A percentile compares a stretch with the other conserved stretches of the same genome.
phyloP scores from a whole-genome alignment of 23 red algal genomes.

The Chondrus crispus region DNA sequence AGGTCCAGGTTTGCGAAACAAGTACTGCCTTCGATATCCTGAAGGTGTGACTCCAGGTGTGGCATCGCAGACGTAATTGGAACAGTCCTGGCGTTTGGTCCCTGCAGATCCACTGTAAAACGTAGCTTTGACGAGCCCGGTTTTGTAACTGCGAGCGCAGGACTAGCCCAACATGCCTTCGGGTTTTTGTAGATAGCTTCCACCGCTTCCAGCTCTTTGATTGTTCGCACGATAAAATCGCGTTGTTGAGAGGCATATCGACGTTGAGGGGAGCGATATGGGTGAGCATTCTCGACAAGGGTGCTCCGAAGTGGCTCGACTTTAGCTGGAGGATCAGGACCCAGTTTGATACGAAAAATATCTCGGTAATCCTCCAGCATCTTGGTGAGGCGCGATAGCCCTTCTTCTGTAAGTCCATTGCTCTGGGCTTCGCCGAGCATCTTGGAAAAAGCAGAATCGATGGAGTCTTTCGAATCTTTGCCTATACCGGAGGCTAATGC shows the following conservation, averaged over 20 bases:
- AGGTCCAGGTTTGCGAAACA: not conserved
- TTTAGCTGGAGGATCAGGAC: not conserved
- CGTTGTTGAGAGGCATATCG: not conserved
- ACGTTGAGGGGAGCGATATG: not conserved
- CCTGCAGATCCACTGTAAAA: slow-evolving; percentile 6
- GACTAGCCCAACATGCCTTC: not conserved
- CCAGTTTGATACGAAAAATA: slow-evolving; percentile 6
- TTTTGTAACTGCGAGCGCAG: not conserved
- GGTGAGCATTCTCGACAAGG: not conserved
- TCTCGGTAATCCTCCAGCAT: not conserved
- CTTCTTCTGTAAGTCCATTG: not conserved
- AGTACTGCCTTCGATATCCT: not conserved
- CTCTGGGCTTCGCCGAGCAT: not conserved
- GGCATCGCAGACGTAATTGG: not conserved
- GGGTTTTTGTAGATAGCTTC: not conserved
- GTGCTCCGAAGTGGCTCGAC: not conserved
- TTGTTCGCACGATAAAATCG: not conserved
- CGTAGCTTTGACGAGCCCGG: not conserved
- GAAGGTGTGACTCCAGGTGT: not conserved
- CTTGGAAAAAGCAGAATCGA: not conserved
- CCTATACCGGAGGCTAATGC: not conserved
- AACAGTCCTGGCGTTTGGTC: not conserved
- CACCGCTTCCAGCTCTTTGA: not conserved
- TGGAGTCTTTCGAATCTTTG: not conserved
- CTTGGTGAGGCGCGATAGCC: not conserved